These are phyloP conservation scores for Acrodontium crateriforme DNA, from an alignment of 2,329 filamentous ascomycete genomes.

Conservation along the genomic window DNA sequence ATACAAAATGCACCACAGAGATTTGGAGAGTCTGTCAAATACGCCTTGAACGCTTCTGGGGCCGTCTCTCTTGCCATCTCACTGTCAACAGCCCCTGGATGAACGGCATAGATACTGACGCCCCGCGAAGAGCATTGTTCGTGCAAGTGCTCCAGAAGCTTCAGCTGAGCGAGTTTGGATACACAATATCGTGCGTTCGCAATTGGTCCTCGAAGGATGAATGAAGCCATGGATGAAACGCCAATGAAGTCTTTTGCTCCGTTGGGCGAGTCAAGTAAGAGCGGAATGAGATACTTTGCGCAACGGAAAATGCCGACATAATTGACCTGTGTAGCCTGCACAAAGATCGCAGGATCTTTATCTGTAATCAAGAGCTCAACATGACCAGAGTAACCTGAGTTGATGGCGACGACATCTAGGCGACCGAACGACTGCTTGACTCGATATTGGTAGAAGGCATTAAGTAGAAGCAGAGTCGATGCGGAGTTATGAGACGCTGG, in stretches of 20 bases:
- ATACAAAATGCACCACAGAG: conserved; percentile 22
- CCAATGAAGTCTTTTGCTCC: conserved; percentile 21
- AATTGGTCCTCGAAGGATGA: conserved; percentile 25
- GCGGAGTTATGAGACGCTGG: too few species aligned
- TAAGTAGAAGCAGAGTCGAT: too few species aligned
- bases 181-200: conserved; percentile 27
- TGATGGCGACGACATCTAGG: conserved; percentile 22
- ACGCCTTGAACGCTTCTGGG: conserved; percentile 17
- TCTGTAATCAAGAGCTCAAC: conserved; percentile 10
- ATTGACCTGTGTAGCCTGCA: conserved; percentile 14
- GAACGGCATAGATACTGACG: conserved; percentile 20
- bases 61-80: conserved; percentile 22
- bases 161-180: conserved; percentile 25
- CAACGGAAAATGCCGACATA: conserved; percentile 17
- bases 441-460: conserved; percentile 17
- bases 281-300: conserved; percentile 18
- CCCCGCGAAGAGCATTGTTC: conserved; percentile 21
- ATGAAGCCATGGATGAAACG: conserved; percentile 19
- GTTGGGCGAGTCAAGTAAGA: conserved; percentile 6
- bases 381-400: conserved; percentile 14
- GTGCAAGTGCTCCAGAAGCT: conserved; percentile 24
- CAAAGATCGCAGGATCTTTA: conserved; percentile 11
- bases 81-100: conserved; percentile 25
- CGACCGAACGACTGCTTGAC: conserved; percentile 19
- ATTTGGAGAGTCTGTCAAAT: conserved; percentile 18